Conservation (phyloP, 2,329 filamentous ascomycete species). For the Fusarium protoensiforme region DNA sequence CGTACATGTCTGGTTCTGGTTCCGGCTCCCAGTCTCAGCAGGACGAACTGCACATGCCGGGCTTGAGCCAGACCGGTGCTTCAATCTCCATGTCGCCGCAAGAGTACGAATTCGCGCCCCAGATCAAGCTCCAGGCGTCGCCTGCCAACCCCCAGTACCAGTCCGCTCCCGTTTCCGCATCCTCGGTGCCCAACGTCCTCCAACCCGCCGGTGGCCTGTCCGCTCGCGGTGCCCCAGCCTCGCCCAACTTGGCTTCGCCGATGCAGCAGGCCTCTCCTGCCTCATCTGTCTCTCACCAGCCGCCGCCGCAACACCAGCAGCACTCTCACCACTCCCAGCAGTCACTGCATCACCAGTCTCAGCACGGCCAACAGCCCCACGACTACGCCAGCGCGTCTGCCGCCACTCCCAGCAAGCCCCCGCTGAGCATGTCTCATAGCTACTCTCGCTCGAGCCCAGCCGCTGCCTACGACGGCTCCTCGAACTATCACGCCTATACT, state of each 20-base stretch:
- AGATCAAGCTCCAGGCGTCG: conserved; percentile 63
- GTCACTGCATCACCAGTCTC: conserved; percentile 46
- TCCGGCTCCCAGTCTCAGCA: conserved; percentile 47
- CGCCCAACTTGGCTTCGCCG: conserved; percentile 56
- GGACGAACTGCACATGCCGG: conserved; percentile 67
- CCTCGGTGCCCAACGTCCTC: conserved; percentile 66
- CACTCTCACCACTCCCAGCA: conserved; percentile 46
- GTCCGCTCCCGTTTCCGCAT: conserved; percentile 52
- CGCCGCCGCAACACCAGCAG: conserved; percentile 50
- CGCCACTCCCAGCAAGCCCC: conserved; percentile 71
- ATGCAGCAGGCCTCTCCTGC: conserved; percentile 55
- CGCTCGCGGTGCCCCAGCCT: conserved; percentile 50
- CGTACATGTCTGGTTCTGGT: conserved; percentile 34
- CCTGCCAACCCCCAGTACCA: conserved; percentile 54
- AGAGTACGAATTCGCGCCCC: conserved; percentile 63
- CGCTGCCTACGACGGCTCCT: conserved; percentile 63
- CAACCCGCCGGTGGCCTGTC: conserved; percentile 63
- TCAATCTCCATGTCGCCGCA: conserved; percentile 55
- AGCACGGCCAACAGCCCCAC: conserved; percentile 71
- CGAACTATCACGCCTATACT: conserved; percentile 67
- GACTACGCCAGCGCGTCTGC: conserved; percentile 30
- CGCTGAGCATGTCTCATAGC: conserved; percentile 74
- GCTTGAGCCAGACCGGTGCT: conserved; percentile 50
- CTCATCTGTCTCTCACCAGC: conserved; percentile 45
- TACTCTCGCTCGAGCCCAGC: conserved; percentile 90